A percentile compares a stretch with the other conserved stretches of the same genome.
These are phyloP conservation scores for Venturia effusa DNA, from an alignment of 2,329 filamentous ascomycete genomes.

Conservation along the genomic window DNA sequence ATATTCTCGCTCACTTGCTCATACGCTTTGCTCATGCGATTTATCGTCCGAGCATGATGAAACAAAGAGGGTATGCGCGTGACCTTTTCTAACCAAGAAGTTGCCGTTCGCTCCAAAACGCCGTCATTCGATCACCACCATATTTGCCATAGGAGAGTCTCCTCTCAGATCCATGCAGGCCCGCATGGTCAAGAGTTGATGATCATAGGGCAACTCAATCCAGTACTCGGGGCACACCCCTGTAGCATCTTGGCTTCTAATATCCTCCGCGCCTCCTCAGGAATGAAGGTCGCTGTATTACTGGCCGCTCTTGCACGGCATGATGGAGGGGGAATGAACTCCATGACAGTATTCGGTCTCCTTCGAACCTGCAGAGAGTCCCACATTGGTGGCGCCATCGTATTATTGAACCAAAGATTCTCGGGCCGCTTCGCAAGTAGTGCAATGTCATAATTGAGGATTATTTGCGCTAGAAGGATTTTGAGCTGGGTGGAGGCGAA, in stretches of 20 bases:
- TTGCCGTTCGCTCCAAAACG: neutral
- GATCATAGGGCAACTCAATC: neutral
- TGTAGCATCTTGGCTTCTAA: neutral
- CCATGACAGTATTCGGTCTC: neutral
- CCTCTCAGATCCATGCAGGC: neutral
- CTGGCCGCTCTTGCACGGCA: neutral
- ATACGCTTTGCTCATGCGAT: neutral
- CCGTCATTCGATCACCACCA: neutral
- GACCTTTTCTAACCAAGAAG: neutral
- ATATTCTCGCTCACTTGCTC: neutral
- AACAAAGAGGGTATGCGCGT: neutral
- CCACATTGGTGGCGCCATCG: conserved; percentile 11
- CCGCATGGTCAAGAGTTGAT: neutral
- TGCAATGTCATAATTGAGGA: conserved; percentile 16
- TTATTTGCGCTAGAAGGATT: conserved; percentile 30
- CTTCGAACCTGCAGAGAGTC: conserved; percentile 6
- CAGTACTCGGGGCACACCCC: neutral
- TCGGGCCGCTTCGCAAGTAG: conserved; percentile 8
- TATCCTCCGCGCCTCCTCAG: neutral
- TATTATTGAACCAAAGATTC: conserved; percentile 13
- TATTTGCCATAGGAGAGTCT: neutral
- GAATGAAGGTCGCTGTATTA: neutral
- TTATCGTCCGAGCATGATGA: neutral
- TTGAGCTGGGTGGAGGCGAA: conserved; percentile 38
- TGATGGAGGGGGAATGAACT: neutral